Percentiles rank a stretch among this genome's conserved stretches.
Evolutionary conservation across 805 yeast genomes (phyloP).

Genomic region (Clavispora carvajalis): DNA sequence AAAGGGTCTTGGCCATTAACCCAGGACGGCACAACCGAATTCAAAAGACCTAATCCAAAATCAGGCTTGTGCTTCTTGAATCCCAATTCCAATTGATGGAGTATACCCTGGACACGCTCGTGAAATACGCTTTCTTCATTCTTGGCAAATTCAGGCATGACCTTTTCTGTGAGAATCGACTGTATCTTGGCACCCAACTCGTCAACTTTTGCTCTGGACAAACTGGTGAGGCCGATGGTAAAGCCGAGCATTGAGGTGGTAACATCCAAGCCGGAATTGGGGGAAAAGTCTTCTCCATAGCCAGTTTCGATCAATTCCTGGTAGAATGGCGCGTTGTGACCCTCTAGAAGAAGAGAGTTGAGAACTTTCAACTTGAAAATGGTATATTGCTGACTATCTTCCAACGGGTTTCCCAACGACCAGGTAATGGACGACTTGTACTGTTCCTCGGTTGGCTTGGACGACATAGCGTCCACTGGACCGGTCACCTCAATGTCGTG

Average conservation of each 20-base stretch:
- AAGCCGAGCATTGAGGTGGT: conserved; percentile 73
- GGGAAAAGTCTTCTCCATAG: conserved; percentile 77
- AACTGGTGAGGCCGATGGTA: conserved; percentile 82
- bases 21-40: conserved; percentile 79
- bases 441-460: conserved; percentile 65
- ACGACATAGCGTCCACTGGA: conserved; percentile 59
- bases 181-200: conserved; percentile 45
- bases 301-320: conserved; percentile 83
- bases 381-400: conserved; percentile 49
- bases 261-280: conserved; percentile 83
- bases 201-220: conserved; percentile 42
- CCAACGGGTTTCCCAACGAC: conserved; percentile 70
- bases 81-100: conserved; percentile 80
- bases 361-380: conserved; percentile 69
- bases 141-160: conserved; percentile 26
- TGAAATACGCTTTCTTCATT: conserved; percentile 20
- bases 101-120: conserved; percentile 68
- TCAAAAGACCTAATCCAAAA: conserved; percentile 77
- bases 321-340: conserved; percentile 88
- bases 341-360: conserved; percentile 71
- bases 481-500: conserved; percentile 44
- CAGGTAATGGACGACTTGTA: conserved; percentile 81
- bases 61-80: conserved; percentile 86
- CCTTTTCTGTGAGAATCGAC: conserved; percentile 40
- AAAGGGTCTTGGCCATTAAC: conserved; percentile 78